Evolutionary conservation across 768 basidiomycete genomes (phyloP).

Genomic region (Auriscalpium orientale): DNA sequence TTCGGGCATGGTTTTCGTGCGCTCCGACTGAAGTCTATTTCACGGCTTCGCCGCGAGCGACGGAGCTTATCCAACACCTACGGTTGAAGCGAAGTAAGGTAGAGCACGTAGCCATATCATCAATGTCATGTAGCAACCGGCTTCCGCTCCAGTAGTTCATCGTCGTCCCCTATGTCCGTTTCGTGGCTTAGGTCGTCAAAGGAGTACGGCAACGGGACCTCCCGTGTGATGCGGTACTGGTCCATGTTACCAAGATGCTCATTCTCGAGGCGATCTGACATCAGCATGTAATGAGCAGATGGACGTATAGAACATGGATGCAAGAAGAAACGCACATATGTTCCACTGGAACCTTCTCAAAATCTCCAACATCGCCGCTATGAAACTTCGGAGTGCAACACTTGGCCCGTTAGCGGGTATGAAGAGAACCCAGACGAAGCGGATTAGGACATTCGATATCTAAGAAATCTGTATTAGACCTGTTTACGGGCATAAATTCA

Average conservation of each 20-base stretch:
- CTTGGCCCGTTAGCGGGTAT: conserved; percentile 45
- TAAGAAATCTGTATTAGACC: conserved; percentile 21
- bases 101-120: background rate
- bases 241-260: conserved; percentile 92
- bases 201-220: conserved; percentile 77
- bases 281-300: background rate
- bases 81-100: too few relatives aligned
- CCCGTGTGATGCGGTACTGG: conserved; percentile 83
- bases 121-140: background rate
- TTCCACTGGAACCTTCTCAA: conserved; percentile 87
- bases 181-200: conserved; percentile 38
- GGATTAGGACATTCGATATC: conserved; percentile 64
- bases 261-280: conserved; percentile 71
- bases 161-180: conserved; percentile 41
- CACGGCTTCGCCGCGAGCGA: too few relatives aligned
- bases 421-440: conserved; percentile 82
- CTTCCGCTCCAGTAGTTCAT: background rate
- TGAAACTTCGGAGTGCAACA: conserved; percentile 53
- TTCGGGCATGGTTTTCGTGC: too few relatives aligned
- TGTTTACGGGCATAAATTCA: background rate
- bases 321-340: conserved; percentile 50
- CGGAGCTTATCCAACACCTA: too few relatives aligned
- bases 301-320: background rate
- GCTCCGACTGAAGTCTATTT: too few relatives aligned
- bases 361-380: conserved; percentile 67